Evolutionary conservation across 2,329 filamentous ascomycete genomes (phyloP), one percentile per base, ranked within the genome.

Genomic region (Ophiosphaerella korrae): DNA sequence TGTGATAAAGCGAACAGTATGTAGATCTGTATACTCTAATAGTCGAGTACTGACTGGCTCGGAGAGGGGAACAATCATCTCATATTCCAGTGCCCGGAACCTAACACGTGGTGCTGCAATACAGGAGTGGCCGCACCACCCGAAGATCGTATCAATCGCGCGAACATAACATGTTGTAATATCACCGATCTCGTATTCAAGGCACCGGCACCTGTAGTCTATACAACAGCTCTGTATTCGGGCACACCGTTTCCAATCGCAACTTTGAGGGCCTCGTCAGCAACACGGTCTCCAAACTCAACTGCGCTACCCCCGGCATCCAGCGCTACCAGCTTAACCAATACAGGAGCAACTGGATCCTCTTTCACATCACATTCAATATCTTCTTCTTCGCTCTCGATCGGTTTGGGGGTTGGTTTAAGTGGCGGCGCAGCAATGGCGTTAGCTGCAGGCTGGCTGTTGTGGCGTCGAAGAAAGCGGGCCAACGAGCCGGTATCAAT

Each of bases 61-160:
- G 16, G 12, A 44, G 42, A 23, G 12, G 31, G 13, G 16, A 44
- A 35, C 24, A 41, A 35, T 23, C 44, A 47, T 21, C 34, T 47
- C 18, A 47, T 34, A 14, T 47, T 39, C 16, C 26, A 47, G 23
- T 47, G 44, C 13, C 37, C 44, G n/a, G 36, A 39, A 18, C 24
- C 14, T 9, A 36, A 47, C 8, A 41, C 36, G 24, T 47, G 44
- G 44, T 47, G 44, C 44, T 47, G 44, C 37, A 41, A 47, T 16
- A 47, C 44, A 11, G 44, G 44, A 26, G 37, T 6, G 7, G 14
- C 44, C 5, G 44, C 26, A 41, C 44, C 37, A 7, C 11, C 18
- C 13, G 29, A 34, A 24, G 44, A 41, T 8, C 44, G 44, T 12
- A 5, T 33, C 12, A 47, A 47, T 36, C 44, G 44, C 8, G 26